Evolutionary conservation across 495 filamentous ascomycete genomes (phyloP).

Genomic region (Trypethelium eluteriae): DNA sequence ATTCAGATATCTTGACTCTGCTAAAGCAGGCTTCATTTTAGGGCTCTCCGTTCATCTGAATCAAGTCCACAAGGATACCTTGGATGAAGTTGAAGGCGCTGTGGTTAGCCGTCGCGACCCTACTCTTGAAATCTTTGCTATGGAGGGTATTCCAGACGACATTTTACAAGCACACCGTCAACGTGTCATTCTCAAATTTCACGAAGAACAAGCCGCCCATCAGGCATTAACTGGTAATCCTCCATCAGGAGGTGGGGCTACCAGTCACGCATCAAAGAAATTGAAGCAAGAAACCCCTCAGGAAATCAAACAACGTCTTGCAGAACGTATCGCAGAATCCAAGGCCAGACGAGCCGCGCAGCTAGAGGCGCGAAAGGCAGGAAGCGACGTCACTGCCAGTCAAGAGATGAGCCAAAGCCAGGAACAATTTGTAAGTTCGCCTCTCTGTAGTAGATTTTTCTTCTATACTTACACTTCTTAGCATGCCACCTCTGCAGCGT

Average conservation of each 20-base stretch:
- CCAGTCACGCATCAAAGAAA: constrained; percentile 18
- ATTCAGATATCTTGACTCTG: neutral
- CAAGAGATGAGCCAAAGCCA: constrained; percentile 5
- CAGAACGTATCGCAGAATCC: constrained; percentile 25
- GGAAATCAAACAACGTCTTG: constrained; percentile 27
- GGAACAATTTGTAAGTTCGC: constrained; percentile 44
- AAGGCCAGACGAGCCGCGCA: constrained; percentile 31
- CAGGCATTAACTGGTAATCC: constrained; percentile 79
- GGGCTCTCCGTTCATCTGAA: constrained; percentile 94
- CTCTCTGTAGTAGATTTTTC: too few species aligned
- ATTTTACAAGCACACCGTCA: constrained; percentile 73
- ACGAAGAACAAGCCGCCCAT: constrained; percentile 75
- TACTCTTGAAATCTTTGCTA: constrained; percentile 94
- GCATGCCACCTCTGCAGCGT: constrained; percentile 28
- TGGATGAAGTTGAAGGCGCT: constrained; percentile 83
- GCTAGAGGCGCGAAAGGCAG: constrained; percentile 50
- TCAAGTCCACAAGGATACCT: constrained; percentile 91
- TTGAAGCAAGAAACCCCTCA: constrained; percentile 24
- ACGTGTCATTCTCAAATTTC: constrained; percentile 72
- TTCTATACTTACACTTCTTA: constrained; percentile 10
- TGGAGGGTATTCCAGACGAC: constrained; percentile 92
- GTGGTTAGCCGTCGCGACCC: constrained; percentile 71
- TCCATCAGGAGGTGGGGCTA: constrained; percentile 39
- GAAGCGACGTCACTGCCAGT: constrained; percentile 51
- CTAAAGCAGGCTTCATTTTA: constrained; percentile 32